These are phyloP conservation scores for Suillus alpinus DNA, from an alignment of 768 basidiomycete genomes.

Conservation along the genomic window DNA sequence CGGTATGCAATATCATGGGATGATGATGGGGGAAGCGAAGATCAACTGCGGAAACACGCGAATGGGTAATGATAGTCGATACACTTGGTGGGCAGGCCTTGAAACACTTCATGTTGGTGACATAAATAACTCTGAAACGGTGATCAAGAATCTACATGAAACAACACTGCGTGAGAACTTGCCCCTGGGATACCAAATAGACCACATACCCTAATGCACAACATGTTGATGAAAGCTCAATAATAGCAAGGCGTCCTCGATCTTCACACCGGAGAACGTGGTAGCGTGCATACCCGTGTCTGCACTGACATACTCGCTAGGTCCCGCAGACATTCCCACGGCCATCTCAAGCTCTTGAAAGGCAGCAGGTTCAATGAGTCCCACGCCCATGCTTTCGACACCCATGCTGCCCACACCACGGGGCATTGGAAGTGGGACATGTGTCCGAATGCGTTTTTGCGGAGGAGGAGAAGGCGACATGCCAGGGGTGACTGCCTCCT, in stretches of 20 bases:
- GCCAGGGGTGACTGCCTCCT: constrained; percentile 72
- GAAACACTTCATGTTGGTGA: constrained; percentile 1
- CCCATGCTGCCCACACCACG: constrained; percentile 22
- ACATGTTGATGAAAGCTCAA: constrained; percentile 72
- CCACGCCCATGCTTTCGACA: constrained; percentile 31
- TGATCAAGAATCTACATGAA: background rate
- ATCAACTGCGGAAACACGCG: background rate
- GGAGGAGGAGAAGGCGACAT: constrained; percentile 40
- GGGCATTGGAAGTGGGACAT: constrained; percentile 26
- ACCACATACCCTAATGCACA: constrained; percentile 41
- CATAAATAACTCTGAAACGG: constrained; percentile 2
- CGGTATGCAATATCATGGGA: constrained; percentile 1
- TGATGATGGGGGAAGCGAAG: background rate
- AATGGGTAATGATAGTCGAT: constrained; percentile 4
- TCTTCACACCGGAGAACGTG: constrained; percentile 52
- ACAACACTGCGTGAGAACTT: background rate
- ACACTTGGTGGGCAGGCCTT: constrained; percentile 1
- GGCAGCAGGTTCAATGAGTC: constrained; percentile 38
- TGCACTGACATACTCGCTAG: constrained; percentile 21
- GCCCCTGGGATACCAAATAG: background rate
- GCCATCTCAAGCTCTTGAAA: constrained; percentile 52
- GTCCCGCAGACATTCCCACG: constrained; percentile 19
- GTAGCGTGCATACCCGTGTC: constrained; percentile 23
- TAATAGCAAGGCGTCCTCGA: constrained; percentile 73
- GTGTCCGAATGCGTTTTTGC: constrained; percentile 27